Evolutionary conservation across 2,329 filamentous ascomycete species (phyloP).

Genomic region (Colletotrichum melonis): DNA sequence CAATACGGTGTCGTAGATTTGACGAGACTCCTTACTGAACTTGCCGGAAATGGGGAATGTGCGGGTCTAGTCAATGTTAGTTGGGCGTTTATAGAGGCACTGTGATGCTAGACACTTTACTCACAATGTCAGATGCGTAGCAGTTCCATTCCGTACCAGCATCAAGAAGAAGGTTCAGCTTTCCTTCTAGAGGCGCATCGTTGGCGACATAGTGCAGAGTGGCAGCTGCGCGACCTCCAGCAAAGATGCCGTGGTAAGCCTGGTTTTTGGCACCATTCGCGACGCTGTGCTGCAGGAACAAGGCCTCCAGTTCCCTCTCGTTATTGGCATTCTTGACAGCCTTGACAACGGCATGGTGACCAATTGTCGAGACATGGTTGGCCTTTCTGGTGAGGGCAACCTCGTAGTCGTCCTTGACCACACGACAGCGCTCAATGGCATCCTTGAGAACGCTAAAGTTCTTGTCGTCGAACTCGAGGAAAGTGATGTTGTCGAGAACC

Average conservation of each 20-base stretch:
- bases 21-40: slow-evolving; percentile 75
- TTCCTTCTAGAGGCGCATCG: slow-evolving; percentile 73
- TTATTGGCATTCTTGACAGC: slow-evolving; percentile 74
- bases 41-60: slow-evolving; percentile 85
- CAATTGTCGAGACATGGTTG: slow-evolving; percentile 75
- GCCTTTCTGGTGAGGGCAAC: slow-evolving; percentile 78
- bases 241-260: slow-evolving; percentile 89
- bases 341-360: slow-evolving; percentile 72
- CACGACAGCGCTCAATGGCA: slow-evolving; percentile 76
- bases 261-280: slow-evolving; percentile 82
- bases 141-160: slow-evolving; percentile 82
- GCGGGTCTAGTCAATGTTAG: slow-evolving; percentile 72
- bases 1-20: slow-evolving; percentile 86
- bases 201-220: slow-evolving; percentile 92
- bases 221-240: slow-evolving; percentile 81
- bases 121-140: slow-evolving; percentile 74
- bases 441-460: slow-evolving; percentile 63
- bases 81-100: neutral
- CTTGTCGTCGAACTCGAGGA: slow-evolving; percentile 66
- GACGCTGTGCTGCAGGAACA: slow-evolving; percentile 82
- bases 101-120: neutral
- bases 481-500: slow-evolving; percentile 77
- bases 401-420: slow-evolving; percentile 81
- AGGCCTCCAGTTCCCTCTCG: slow-evolving; percentile 85
- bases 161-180: slow-evolving; percentile 85